phyloP scores from a whole-genome alignment of 306 rosid genomes.

The Vachellia pachyceras region DNA sequence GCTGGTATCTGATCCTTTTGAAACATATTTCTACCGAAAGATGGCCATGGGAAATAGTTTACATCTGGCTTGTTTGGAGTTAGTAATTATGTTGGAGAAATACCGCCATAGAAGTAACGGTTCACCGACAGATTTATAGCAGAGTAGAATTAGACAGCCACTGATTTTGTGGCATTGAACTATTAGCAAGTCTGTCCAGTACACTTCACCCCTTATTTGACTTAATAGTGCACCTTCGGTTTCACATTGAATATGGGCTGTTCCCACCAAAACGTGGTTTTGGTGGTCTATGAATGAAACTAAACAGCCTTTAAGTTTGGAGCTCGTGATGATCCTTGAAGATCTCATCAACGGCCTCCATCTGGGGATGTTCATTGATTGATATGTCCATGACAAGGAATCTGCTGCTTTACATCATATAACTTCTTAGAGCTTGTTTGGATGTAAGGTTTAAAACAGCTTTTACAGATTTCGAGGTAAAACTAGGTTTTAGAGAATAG shows the following conservation, averaged over 20 bases:
- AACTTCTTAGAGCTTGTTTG: no score
- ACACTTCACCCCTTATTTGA: background rate
- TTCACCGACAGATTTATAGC: slow-evolving; percentile 24
- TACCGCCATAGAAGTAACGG: slow-evolving; percentile 50
- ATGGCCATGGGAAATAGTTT: slow-evolving; percentile 46
- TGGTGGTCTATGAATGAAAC: background rate
- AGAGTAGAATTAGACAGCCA: slow-evolving; percentile 20
- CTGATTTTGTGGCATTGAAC: slow-evolving; percentile 32
- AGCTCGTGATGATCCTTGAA: background rate
- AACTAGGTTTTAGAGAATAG: no score
- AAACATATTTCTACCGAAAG: slow-evolving; percentile 54
- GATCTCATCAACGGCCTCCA: background rate
- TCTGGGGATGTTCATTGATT: background rate
- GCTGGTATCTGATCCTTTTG: slow-evolving; percentile 42
- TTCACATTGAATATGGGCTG: background rate
- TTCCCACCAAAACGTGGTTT: background rate
- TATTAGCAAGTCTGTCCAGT: background rate
- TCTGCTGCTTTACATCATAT: slow-evolving; percentile 47
- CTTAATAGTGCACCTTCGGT: background rate
- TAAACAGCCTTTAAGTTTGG: background rate
- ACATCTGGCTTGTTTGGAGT: slow-evolving; percentile 56
- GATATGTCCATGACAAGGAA: slow-evolving; percentile 36
- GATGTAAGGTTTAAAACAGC: no score
- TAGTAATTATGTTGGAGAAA: slow-evolving; percentile 51
- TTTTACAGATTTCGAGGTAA: no score